phyloP scores from a whole-genome alignment of 495 filamentous ascomycete species.

The Lentithecium fluviatile region DNA sequence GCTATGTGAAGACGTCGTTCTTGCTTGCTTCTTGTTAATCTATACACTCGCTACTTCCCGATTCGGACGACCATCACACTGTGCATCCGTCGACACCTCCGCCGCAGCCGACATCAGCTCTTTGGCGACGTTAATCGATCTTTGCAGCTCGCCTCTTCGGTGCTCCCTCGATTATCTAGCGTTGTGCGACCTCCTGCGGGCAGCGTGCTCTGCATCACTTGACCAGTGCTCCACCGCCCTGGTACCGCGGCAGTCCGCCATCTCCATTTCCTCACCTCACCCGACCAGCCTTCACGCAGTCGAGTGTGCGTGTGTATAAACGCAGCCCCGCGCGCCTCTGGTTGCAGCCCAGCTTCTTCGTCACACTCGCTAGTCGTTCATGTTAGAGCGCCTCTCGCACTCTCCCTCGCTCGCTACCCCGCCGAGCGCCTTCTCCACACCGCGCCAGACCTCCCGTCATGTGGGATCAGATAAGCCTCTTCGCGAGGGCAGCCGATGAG shows the following conservation, averaged over 20 bases:
- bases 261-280: slow-evolving; percentile 8
- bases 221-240: slow-evolving; percentile 14
- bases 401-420: slow-evolving; percentile 8
- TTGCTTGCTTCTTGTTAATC: background rate
- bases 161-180: slow-evolving; percentile 14
- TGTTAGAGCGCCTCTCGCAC: slow-evolving; percentile 15
- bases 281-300: slow-evolving; percentile 1
- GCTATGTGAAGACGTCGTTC: background rate
- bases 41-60: background rate
- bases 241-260: slow-evolving; percentile 11
- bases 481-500: slow-evolving; percentile 15
- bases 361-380: slow-evolving; percentile 1
- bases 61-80: background rate
- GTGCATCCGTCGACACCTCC: background rate
- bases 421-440: background rate
- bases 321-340: slow-evolving; percentile 1
- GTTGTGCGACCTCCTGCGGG: slow-evolving; percentile 21
- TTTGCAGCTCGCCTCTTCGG: slow-evolving; percentile 9
- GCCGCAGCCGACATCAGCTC: background rate
- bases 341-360: slow-evolving; percentile 3
- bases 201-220: slow-evolving; percentile 29
- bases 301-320: background rate
- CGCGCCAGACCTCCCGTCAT: slow-evolving; percentile 2
- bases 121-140: background rate
- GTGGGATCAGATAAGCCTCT: slow-evolving; percentile 19